Evolutionary conservation across 164 flowering plant species (phyloP).

Genomic region (Akebia trifoliata): DNA sequence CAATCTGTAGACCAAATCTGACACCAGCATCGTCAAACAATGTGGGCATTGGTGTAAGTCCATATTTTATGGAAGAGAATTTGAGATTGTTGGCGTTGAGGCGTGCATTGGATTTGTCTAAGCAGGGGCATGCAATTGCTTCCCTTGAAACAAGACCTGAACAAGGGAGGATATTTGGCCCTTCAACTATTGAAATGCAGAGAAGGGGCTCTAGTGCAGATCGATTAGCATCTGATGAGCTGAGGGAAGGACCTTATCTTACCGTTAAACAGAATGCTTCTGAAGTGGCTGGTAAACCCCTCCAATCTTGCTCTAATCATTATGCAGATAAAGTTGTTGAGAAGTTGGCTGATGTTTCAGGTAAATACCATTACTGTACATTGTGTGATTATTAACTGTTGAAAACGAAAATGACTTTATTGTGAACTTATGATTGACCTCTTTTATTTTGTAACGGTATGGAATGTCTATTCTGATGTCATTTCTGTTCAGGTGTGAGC

Average conservation of each 20-base stretch:
- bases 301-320: slow-evolving; percentile 18
- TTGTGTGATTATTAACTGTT: not conserved
- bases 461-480: not conserved
- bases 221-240: slow-evolving; percentile 14
- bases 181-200: slow-evolving; percentile 18
- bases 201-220: slow-evolving; percentile 14
- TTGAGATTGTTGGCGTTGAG: slow-evolving; percentile 34
- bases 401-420: not conserved
- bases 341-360: slow-evolving; percentile 21
- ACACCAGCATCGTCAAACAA: slow-evolving; percentile 17
- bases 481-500: slow-evolving; percentile 23
- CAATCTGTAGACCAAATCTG: slow-evolving; percentile 14
- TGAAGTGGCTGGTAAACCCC: slow-evolving; percentile 17
- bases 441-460: not conserved
- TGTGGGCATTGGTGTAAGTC: slow-evolving; percentile 19
- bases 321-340: slow-evolving; percentile 14
- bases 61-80: slow-evolving; percentile 32
- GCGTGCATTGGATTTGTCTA: slow-evolving; percentile 32
- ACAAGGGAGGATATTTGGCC: slow-evolving; percentile 14
- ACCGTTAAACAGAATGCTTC: slow-evolving; percentile 15
- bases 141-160: slow-evolving; percentile 20
- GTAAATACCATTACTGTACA: slow-evolving; percentile 11
- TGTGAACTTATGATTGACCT: not conserved
- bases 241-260: slow-evolving; percentile 12
- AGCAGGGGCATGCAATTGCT: slow-evolving; percentile 25